Evolutionary conservation across 169 alveolate species (phyloP).

Genomic region (Plasmodium vivax): DNA sequence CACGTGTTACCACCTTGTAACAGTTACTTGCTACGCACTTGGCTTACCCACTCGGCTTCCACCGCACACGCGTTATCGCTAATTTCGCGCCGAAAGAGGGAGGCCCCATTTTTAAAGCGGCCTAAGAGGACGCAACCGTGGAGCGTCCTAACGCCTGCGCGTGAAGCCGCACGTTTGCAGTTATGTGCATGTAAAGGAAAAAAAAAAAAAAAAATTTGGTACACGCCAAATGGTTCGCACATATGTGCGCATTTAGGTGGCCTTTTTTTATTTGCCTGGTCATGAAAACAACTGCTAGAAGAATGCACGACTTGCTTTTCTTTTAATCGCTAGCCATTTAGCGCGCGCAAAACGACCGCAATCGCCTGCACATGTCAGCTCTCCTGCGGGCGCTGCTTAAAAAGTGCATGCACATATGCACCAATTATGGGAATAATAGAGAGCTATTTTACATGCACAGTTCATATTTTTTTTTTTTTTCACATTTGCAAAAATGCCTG

Average conservation of each 20-base stretch:
- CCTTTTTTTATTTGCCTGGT: neutral
- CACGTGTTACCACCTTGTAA: too few relatives aligned
- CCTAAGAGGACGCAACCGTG: neutral
- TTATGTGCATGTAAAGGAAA: neutral
- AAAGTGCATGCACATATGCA: neutral
- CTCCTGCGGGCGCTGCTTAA: neutral
- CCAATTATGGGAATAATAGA: neutral
- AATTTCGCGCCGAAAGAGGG: neutral
- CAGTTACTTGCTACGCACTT: too few relatives aligned
- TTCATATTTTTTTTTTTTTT: constrained; percentile 13
- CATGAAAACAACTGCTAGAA: neutral
- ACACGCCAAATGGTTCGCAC: neutral
- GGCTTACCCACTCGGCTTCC: too few relatives aligned
- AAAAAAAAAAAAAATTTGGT: neutral
- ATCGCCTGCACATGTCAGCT: neutral
- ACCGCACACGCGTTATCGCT: neutral
- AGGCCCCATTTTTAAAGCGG: neutral
- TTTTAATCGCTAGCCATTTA: neutral
- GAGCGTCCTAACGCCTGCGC: neutral
- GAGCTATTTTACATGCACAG: constrained; percentile 37
- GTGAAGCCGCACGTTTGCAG: neutral
- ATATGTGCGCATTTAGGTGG: neutral
- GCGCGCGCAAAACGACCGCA: neutral
- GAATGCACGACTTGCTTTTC: neutral
- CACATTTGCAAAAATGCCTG: neutral